These are phyloP conservation scores for Paraphoma chrysanthemicola DNA, from an alignment of 2,329 filamentous ascomycete genomes.

Conservation along the genomic window DNA sequence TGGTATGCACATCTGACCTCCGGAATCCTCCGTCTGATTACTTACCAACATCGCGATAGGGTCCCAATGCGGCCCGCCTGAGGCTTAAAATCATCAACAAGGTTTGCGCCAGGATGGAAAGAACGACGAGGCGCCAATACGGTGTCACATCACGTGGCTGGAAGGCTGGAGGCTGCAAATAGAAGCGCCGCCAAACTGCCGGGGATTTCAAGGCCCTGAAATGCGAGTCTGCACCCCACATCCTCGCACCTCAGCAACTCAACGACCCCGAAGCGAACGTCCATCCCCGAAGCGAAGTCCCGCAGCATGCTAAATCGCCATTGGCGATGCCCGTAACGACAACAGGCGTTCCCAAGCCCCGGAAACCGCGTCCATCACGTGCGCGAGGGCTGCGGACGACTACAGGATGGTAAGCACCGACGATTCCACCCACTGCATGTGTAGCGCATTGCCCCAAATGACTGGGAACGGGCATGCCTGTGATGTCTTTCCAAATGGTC, in stretches of 20 bases:
- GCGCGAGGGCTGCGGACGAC: constrained; percentile 54
- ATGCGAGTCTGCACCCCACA: constrained; percentile 13
- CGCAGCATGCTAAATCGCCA: constrained; percentile 27
- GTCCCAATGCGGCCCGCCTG: background rate
- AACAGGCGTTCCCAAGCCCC: constrained; percentile 36
- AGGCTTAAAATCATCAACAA: background rate
- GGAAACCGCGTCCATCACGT: constrained; percentile 51
- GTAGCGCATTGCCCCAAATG: background rate
- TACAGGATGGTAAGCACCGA: constrained; percentile 50
- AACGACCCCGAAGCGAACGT: constrained; percentile 26
- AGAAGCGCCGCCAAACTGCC: constrained; percentile 6
- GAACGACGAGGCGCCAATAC: background rate
- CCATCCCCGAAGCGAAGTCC: constrained; percentile 34
- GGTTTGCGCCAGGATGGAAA: background rate
- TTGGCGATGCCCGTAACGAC: constrained; percentile 35
- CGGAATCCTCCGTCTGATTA: too few relatives aligned
- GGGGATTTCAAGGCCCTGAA: constrained; percentile 3
- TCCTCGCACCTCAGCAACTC: constrained; percentile 3
- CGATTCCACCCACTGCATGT: background rate
- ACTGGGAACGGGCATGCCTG: background rate
- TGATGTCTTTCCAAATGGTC: too few relatives aligned
- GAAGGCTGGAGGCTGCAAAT: background rate
- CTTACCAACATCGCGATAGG: too few relatives aligned
- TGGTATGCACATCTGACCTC: too few relatives aligned
- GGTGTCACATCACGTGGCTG: background rate